Conservation (phyloP, 441 rosid species). For the Erodium trifolium region DNA sequence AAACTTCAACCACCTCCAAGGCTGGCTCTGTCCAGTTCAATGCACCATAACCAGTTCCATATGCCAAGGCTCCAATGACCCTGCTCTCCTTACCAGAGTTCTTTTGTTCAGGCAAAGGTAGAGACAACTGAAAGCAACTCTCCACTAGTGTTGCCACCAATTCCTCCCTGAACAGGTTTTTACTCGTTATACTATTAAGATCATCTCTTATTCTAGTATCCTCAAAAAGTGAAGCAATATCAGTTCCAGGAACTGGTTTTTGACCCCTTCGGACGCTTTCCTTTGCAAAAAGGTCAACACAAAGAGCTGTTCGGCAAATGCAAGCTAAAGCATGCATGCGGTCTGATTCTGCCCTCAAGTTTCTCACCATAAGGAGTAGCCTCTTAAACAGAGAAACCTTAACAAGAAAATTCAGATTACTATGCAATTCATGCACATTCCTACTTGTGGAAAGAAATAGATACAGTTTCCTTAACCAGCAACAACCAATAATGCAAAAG, state of each 20-base stretch:
- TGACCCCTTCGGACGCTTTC: conserved; percentile 98
- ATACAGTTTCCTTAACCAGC: not conserved
- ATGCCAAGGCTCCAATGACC: conserved; percentile 97
- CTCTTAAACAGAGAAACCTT: conserved; percentile 94
- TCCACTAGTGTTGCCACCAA: conserved; percentile 94
- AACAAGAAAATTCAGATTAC: conserved; percentile 19
- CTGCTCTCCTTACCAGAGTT: conserved; percentile 94
- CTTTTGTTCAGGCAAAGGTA: conserved; percentile 90
- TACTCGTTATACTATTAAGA: conserved; percentile 68
- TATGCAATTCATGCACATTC: conserved; percentile 18
- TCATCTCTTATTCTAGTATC: conserved; percentile 87
- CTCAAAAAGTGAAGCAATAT: conserved; percentile 92
- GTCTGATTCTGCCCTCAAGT: conserved; percentile 96
- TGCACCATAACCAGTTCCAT: conserved; percentile 99
- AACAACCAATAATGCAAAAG: conserved; percentile 3
- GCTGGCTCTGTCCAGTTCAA: conserved; percentile 98
- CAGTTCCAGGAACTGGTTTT: conserved; percentile 96
- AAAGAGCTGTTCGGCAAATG: conserved; percentile 94
- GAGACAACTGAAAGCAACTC: conserved; percentile 97
- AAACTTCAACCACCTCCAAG: conserved; percentile 95
- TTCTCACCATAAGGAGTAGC: conserved; percentile 95
- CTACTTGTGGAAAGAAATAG: not conserved
- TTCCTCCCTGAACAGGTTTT: conserved; percentile 91
- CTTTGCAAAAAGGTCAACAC: conserved; percentile 95
- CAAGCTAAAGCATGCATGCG: conserved; percentile 99